Percentiles rank a stretch among this genome's conserved stretches.
These are phyloP conservation scores for Ogataea paraovalis DNA, from an alignment of 805 yeast species.

Conservation along the genomic window DNA sequence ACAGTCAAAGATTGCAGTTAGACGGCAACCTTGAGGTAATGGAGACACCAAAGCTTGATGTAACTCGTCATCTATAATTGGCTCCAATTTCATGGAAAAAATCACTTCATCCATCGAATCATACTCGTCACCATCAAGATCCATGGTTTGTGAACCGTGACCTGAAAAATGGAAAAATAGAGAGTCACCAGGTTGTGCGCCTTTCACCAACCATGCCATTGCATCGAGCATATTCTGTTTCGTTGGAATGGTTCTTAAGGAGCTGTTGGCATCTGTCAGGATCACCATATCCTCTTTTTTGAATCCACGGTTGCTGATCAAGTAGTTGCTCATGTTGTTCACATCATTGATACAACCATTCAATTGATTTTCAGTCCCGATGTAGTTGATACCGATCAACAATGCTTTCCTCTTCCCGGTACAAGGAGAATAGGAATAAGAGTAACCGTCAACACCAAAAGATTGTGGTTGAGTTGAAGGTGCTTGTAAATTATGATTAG, in stretches of 20 bases:
- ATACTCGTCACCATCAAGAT: conserved; percentile 68
- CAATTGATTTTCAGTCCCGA: conserved; percentile 52
- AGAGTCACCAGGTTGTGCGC: conserved; percentile 70
- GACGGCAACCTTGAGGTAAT: conserved; percentile 60
- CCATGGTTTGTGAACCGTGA: conserved; percentile 68
- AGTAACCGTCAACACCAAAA: conserved; percentile 25
- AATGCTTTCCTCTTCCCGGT: conserved; percentile 1
- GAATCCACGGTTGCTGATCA: conserved; percentile 41
- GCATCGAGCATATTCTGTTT: conserved; percentile 62
- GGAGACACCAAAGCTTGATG: conserved; percentile 61
- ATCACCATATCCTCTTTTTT: conserved; percentile 47
- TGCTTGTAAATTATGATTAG: conserved; percentile 3
- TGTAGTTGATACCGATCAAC: conserved; percentile 49
- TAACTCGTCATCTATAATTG: conserved; percentile 60
- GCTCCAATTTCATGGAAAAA: conserved; percentile 67
- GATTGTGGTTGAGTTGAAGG: conserved; percentile 17
- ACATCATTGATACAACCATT: conserved; percentile 75
- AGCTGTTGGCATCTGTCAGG: conserved; percentile 47
- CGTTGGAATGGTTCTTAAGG: conserved; percentile 50
- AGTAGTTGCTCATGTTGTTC: conserved; percentile 41
- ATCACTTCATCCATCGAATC: conserved; percentile 71
- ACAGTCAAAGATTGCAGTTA: conserved; percentile 72
- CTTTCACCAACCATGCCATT: conserved; percentile 68
- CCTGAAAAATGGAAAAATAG: conserved; percentile 74
- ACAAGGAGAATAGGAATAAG: conserved; percentile 24